phyloP scores from a whole-genome alignment of 768 basidiomycete species.

The Leucogyrophana mollusca region DNA sequence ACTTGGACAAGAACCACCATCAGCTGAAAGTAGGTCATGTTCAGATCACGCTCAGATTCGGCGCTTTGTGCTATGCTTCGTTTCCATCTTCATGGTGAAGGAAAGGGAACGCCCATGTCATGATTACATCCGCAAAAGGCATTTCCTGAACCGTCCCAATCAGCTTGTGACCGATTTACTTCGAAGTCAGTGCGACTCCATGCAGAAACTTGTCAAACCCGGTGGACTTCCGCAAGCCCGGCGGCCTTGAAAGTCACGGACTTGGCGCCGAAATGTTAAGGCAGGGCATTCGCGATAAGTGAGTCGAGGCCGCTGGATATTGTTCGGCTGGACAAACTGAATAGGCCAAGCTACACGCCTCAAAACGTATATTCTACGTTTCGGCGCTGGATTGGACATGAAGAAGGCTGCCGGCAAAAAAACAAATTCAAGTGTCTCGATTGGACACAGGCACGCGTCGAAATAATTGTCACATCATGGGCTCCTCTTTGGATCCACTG shows the following conservation, averaged over 20 bases:
- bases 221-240: neutral
- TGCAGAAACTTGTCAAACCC: neutral
- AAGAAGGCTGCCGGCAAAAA: neutral
- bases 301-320: too few relatives aligned
- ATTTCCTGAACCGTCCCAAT: neutral
- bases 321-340: too few relatives aligned
- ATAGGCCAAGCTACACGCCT: too few relatives aligned
- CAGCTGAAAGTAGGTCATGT: too few relatives aligned
- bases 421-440: slow-evolving; percentile 6
- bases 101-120: slow-evolving; percentile 1
- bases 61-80: too few relatives aligned
- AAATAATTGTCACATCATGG: slow-evolving; percentile 1
- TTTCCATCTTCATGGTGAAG: neutral
- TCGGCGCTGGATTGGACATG: neutral
- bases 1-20: too few relatives aligned
- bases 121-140: slow-evolving; percentile 7
- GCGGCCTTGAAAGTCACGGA: neutral
- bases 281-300: neutral
- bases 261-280: neutral
- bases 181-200: neutral
- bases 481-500: slow-evolving; percentile 1
- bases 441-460: slow-evolving; percentile 4
- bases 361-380: neutral
- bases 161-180: slow-evolving; percentile 1
- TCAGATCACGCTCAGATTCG: too few relatives aligned